Evolutionary conservation across 768 basidiomycete species (phyloP), one percentile per base, ranked within the genome.

Genomic region (Russula earlei): DNA sequence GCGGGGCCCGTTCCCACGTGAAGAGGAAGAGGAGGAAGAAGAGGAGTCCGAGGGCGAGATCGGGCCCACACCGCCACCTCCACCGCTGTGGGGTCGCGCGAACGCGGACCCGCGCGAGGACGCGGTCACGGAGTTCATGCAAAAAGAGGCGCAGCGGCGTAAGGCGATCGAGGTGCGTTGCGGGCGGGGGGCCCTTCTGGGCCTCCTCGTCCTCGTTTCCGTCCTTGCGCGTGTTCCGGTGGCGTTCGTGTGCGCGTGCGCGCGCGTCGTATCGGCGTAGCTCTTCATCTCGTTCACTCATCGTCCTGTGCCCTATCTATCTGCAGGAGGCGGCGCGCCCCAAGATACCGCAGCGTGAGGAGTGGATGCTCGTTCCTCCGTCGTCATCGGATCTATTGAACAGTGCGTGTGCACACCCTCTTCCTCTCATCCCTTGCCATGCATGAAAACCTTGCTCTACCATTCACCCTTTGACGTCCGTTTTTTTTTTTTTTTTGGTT

Each of bases 311-410:
- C n/a, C n/a, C n/a, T n/a, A n/a, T n/a, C n/a, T n/a, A n/a, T n/a
- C 27, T 19, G 49, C 63, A 87, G 81, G 91, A 88, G 74, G 86
- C 84, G 1, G 71, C 75, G 11, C 84, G 86, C 63, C 88, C 88
- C 11, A 92, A 91, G 68, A 77, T 79, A 37, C 72, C 82, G 37
- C 74, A 91, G 68, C 82, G 96, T 41, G 91, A 97, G 19, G 93
- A 94, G 68, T 99, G 96, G 96, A 99, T 99, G 96, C 77, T 98
- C 43, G 86, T 87, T 1, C 95, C 95, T 1, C 95, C 96, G 0
- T 82, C 85, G 19, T 80, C 83, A 1, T 84, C 87, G 2, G 87
- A 88, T 59, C 69, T 95, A 12, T 75, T 94, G 5, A 79, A 78
- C 45, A 84, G 91, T 94, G 63, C 60, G 17, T 33, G n/a, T n/a